These are phyloP conservation scores for Trametes cinnabarina DNA, from an alignment of 768 basidiomycete species.

Conservation along the genomic window DNA sequence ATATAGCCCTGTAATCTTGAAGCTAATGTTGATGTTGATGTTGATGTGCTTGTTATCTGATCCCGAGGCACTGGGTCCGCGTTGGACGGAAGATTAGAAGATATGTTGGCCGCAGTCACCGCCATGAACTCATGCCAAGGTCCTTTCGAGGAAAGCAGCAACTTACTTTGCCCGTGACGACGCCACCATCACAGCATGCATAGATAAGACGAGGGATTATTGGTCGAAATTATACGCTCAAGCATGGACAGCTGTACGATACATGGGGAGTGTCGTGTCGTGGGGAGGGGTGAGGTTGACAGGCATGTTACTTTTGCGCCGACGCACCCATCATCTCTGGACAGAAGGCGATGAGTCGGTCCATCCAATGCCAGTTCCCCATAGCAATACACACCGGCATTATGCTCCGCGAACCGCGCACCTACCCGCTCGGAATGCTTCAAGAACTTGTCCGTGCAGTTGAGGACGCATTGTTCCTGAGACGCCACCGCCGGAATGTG, in stretches of 20 bases:
- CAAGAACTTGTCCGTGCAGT: constrained; percentile 97
- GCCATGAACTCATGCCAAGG: no score
- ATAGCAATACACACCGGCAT: constrained; percentile 67
- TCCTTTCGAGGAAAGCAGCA: no score
- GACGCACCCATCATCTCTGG: constrained; percentile 20
- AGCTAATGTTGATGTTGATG: not conserved
- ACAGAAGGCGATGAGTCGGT: not conserved
- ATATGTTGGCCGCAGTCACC: no score
- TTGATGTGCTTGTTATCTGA: not conserved
- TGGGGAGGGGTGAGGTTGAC: not conserved
- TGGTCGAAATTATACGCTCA: constrained; percentile 8
- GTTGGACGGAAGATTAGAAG: no score
- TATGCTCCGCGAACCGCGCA: constrained; percentile 87
- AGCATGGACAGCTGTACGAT: constrained; percentile 11
- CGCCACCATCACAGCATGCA: no score
- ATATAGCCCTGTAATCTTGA: not conserved
- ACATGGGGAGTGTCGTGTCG: not conserved
- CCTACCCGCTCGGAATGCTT: constrained; percentile 95
- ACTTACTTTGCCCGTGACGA: no score
- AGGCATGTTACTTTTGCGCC: constrained; percentile 7
- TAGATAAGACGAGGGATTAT: constrained; percentile 1
- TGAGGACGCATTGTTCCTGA: constrained; percentile 85
- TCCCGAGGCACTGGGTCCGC: no score
- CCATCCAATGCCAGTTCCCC: not conserved
- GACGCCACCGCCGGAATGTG: constrained; percentile 3